phyloP scores from a whole-genome alignment of 1,139 yeast species.

The Debaryomyces sp. region DNA sequence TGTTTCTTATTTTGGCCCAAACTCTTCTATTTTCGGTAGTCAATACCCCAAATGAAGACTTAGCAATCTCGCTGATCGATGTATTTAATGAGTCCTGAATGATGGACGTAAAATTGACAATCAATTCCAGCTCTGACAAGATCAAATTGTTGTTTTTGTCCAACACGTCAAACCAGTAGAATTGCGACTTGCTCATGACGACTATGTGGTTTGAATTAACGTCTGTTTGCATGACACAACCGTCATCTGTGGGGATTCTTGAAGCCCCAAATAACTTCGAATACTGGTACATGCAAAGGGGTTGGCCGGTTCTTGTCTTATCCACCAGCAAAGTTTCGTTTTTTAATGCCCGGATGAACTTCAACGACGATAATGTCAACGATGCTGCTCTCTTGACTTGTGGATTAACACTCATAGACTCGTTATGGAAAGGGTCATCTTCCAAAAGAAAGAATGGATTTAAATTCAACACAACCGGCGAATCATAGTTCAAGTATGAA shows the following conservation, averaged over 20 bases:
- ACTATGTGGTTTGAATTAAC: slow-evolving; percentile 74
- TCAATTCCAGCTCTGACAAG: slow-evolving; percentile 72
- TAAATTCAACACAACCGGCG: slow-evolving; percentile 83
- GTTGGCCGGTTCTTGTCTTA: slow-evolving; percentile 59
- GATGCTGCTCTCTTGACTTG: slow-evolving; percentile 85
- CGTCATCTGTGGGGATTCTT: slow-evolving; percentile 75
- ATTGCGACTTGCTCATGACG: slow-evolving; percentile 83
- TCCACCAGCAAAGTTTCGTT: slow-evolving; percentile 79
- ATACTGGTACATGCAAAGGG: slow-evolving; percentile 89
- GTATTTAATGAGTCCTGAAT: slow-evolving; percentile 69
- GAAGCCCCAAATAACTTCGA: slow-evolving; percentile 83
- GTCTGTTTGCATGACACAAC: slow-evolving; percentile 87
- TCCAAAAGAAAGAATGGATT: slow-evolving; percentile 87
- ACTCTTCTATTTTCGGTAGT: slow-evolving; percentile 86
- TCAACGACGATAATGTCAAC: slow-evolving; percentile 73
- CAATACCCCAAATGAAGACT: slow-evolving; percentile 83
- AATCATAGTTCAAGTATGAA: slow-evolving; percentile 81
- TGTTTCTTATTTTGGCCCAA: slow-evolving; percentile 77
- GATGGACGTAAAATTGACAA: slow-evolving; percentile 73
- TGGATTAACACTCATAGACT: slow-evolving; percentile 51
- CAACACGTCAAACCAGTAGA: slow-evolving; percentile 91
- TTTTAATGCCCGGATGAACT: slow-evolving; percentile 78
- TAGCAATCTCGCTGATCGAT: slow-evolving; percentile 67
- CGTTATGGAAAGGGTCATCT: slow-evolving; percentile 86
- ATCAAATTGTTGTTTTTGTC: slow-evolving; percentile 71